Percentiles rank a stretch among this genome's conserved stretches.
Evolutionary conservation across 352 stramenopile species (phyloP).

Genomic region (Globisporangium iwayamae): DNA sequence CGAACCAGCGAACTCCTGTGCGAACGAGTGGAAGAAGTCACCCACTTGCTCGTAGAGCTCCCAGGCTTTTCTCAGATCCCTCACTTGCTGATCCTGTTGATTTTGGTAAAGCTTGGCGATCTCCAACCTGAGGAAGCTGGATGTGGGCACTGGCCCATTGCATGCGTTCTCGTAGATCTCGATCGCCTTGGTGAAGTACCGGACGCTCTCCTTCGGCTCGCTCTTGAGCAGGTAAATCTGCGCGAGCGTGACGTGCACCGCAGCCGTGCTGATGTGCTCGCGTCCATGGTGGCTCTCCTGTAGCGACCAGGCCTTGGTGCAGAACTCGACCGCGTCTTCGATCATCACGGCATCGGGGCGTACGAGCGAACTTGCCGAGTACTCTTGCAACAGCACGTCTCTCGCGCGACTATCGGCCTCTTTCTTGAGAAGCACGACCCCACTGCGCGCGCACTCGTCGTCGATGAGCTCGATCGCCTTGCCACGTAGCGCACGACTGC

Average conservation of each 20-base stretch:
- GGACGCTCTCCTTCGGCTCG: constrained; percentile 34
- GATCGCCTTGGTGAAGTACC: constrained; percentile 44
- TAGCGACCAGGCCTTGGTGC: constrained; percentile 58
- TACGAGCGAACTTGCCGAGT: constrained; percentile 25
- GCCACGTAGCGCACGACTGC: constrained; percentile 33
- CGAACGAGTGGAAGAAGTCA: constrained; percentile 60
- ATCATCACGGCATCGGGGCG: constrained; percentile 29
- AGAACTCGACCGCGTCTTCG: constrained; percentile 66
- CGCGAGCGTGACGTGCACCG: constrained; percentile 47
- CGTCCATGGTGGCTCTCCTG: constrained; percentile 45
- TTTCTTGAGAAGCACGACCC: constrained; percentile 42
- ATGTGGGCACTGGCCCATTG: constrained; percentile 51
- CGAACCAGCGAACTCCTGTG: constrained; percentile 43
- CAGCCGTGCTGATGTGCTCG: constrained; percentile 50
- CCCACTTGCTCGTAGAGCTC: constrained; percentile 34
- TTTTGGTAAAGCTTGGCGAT: constrained; percentile 53
- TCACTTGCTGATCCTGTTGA: constrained; percentile 23
- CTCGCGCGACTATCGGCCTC: constrained; percentile 42
- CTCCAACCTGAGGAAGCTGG: constrained; percentile 53
- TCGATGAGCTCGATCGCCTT: constrained; percentile 45
- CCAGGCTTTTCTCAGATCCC: constrained; percentile 12
- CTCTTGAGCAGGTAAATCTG: constrained; percentile 45
- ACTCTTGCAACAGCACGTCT: constrained; percentile 35
- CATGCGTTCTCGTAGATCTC: constrained; percentile 54
- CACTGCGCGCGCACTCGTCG: constrained; percentile 8